Conservation (phyloP, 495 filamentous ascomycete species). For the Amphirosellinia nigrospora region DNA sequence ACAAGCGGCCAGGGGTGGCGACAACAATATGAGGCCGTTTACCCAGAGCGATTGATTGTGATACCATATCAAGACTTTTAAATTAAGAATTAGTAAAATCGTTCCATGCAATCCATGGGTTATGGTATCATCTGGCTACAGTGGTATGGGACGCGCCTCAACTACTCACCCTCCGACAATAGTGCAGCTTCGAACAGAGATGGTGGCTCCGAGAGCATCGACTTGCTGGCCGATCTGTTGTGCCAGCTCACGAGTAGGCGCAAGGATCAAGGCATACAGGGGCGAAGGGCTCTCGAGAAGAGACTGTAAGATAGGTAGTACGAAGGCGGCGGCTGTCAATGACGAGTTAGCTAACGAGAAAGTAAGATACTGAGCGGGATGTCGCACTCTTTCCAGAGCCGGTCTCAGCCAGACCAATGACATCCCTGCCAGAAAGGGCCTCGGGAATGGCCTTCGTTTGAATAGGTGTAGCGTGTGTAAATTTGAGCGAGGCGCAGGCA, state of each 20-base stretch:
- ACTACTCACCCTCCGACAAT: slow-evolving; percentile 72
- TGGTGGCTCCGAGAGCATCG: slow-evolving; percentile 81
- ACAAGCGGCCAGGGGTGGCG: slow-evolving; percentile 85
- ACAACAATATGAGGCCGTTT: slow-evolving; percentile 91
- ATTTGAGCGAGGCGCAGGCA: slow-evolving; percentile 80
- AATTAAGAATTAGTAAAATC: slow-evolving; percentile 1
- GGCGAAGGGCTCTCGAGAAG: slow-evolving; percentile 83
- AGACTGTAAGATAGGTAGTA: slow-evolving; percentile 84
- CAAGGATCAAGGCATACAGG: slow-evolving; percentile 80
- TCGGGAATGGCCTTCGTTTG: slow-evolving; percentile 79
- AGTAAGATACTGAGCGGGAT: slow-evolving; percentile 30
- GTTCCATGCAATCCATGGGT: neutral
- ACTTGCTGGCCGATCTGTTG: slow-evolving; percentile 86
- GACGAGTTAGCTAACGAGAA: slow-evolving; percentile 1
- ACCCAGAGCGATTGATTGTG: slow-evolving; percentile 83
- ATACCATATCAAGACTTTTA: slow-evolving; percentile 80
- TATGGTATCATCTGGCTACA: neutral
- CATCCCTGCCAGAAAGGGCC: slow-evolving; percentile 79
- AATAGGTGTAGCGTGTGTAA: slow-evolving; percentile 82
- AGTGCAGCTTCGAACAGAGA: slow-evolving; percentile 77
- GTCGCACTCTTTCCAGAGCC: slow-evolving; percentile 79
- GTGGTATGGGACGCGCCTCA: neutral
- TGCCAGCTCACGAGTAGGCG: slow-evolving; percentile 91
- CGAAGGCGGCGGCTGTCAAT: slow-evolving; percentile 71
- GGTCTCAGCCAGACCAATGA: slow-evolving; percentile 94